These are phyloP conservation scores for Chrysanthemum makinoi DNA, from an alignment of 129 eudicot species.

Conservation along the genomic window DNA sequence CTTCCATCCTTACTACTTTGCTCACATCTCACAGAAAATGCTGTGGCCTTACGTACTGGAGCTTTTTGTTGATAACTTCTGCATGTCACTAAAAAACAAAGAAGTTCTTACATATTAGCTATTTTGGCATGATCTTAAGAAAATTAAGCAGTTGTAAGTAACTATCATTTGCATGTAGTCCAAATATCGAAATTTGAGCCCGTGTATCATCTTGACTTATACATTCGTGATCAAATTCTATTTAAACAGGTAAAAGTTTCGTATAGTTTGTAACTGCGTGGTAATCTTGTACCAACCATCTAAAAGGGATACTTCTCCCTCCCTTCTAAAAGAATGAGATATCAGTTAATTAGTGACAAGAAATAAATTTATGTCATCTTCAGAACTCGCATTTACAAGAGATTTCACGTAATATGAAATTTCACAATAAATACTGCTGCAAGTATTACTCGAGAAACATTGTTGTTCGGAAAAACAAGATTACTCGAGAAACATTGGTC, in stretches of 20 bases:
- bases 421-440: too few species aligned
- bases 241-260: not conserved
- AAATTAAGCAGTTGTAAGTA: not conserved
- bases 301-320: too few species aligned
- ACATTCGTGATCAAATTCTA: not conserved
- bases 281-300: too few species aligned
- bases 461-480: too few species aligned
- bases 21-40: conserved; percentile 67
- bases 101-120: not conserved
- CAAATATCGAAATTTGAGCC: not conserved
- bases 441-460: too few species aligned
- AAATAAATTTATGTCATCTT: conserved; percentile 7
- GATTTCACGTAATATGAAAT: too few species aligned
- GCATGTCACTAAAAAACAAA: conserved; percentile 42
- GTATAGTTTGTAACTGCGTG: not conserved
- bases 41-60: conserved; percentile 27
- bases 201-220: not conserved
- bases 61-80: conserved; percentile 34
- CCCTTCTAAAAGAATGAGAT: too few species aligned
- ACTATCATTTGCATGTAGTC: not conserved
- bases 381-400: not conserved
- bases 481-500: not conserved
- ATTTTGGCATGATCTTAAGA: not conserved
- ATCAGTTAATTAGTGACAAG: not conserved
- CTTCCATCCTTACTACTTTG: conserved; percentile 65